Evolutionary conservation across 1,139 yeast species (phyloP).

Genomic region (Saccharomyces pastorianus): DNA sequence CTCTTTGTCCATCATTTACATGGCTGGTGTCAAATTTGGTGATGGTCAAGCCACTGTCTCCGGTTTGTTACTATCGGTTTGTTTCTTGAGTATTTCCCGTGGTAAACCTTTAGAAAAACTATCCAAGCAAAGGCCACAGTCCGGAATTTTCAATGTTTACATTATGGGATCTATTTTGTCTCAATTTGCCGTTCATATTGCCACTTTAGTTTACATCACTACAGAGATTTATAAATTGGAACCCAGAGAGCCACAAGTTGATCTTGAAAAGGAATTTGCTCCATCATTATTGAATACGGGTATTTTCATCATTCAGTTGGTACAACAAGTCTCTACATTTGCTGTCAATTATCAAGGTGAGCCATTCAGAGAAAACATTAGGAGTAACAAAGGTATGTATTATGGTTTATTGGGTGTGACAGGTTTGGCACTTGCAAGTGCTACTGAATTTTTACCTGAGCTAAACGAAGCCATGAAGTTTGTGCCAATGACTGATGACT

Average conservation of each 20-base stretch:
- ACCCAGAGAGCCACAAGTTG: constrained; percentile 84
- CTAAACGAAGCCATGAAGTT: constrained; percentile 83
- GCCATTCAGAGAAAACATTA: constrained; percentile 89
- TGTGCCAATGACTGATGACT: constrained; percentile 72
- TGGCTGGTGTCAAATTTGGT: constrained; percentile 97
- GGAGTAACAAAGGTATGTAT: constrained; percentile 92
- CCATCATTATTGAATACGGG: constrained; percentile 95
- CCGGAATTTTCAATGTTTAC: constrained; percentile 88
- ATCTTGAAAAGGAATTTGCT: constrained; percentile 76
- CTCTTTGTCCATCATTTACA: constrained; percentile 83
- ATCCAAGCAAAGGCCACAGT: constrained; percentile 93
- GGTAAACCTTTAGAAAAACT: constrained; percentile 86
- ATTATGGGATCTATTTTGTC: constrained; percentile 97
- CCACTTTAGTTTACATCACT: constrained; percentile 74
- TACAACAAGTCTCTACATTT: constrained; percentile 95
- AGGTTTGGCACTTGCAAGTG: constrained; percentile 77
- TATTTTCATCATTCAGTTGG: constrained; percentile 85
- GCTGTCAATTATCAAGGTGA: constrained; percentile 97
- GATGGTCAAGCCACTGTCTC: constrained; percentile 95
- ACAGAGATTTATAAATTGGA: constrained; percentile 76
- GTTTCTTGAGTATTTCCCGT: constrained; percentile 91
- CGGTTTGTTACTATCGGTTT: constrained; percentile 82
- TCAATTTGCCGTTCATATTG: constrained; percentile 89
- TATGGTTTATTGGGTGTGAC: constrained; percentile 91
- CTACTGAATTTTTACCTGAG: constrained; percentile 94